phyloP scores from a whole-genome alignment of 108 stramenopile species.

The Nitzschia sp. region DNA sequence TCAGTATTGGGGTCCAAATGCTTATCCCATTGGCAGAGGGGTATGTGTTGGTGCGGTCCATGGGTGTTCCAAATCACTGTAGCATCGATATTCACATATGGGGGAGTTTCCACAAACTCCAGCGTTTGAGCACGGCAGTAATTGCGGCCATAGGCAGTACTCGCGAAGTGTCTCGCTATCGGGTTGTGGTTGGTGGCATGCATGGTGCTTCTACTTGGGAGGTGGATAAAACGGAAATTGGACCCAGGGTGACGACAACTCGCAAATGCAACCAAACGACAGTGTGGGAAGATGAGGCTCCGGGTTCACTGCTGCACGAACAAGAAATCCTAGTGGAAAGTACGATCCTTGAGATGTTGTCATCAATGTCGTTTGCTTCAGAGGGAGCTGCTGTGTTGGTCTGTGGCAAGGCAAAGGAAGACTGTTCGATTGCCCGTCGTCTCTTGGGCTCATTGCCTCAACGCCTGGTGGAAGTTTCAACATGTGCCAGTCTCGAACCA shows the following conservation, averaged over 20 bases:
- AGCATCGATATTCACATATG: conserved; percentile 67
- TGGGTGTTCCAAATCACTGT: conserved; percentile 54
- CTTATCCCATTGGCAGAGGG: conserved; percentile 52
- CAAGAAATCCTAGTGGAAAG: not conserved
- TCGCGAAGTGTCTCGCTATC: conserved; percentile 44
- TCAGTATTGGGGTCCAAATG: conserved; percentile 41
- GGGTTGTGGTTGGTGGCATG: conserved; percentile 81
- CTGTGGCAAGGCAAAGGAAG: not conserved
- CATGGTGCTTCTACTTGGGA: conserved; percentile 78
- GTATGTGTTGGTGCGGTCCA: conserved; percentile 53
- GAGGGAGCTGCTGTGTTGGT: not conserved
- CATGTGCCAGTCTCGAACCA: not conserved
- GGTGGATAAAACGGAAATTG: conserved; percentile 51
- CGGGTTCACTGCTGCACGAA: not conserved
- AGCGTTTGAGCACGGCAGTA: conserved; percentile 23
- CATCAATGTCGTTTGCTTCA: not conserved
- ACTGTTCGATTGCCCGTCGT: not conserved
- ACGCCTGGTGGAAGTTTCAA: not conserved
- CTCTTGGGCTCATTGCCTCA: not conserved
- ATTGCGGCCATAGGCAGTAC: conserved; percentile 34
- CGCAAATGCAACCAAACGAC: not conserved
- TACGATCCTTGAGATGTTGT: not conserved
- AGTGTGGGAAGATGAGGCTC: not conserved
- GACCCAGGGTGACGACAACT: conserved; percentile 11
- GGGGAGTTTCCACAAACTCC: conserved; percentile 41